These are phyloP conservation scores for Corrigiola litoralis DNA, from an alignment of 179 eudicot genomes.

Conservation along the genomic window DNA sequence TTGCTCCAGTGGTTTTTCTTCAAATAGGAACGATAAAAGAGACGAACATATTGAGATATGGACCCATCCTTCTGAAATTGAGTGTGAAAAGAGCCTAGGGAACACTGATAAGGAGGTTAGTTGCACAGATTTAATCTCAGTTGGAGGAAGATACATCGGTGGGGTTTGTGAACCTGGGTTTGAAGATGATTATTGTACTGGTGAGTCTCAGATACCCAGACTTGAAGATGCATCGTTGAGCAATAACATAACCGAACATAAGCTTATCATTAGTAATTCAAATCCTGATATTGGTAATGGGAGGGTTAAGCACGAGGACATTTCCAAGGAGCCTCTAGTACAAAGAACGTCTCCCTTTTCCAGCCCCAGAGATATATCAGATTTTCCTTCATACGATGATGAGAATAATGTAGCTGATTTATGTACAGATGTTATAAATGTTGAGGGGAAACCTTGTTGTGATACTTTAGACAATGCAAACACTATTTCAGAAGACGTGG, in stretches of 20 bases:
- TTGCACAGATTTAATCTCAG: slow-evolving; percentile 32
- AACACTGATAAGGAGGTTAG: slow-evolving; percentile 32
- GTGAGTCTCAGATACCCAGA: background rate
- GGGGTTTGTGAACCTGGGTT: slow-evolving; percentile 23
- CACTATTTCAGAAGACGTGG: background rate
- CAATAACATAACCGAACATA: slow-evolving; percentile 3
- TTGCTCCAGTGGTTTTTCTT: slow-evolving; percentile 2
- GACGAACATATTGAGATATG: slow-evolving; percentile 18
- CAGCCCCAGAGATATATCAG: background rate
- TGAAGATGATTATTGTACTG: slow-evolving; percentile 16
- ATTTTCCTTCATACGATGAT: slow-evolving; percentile 2
- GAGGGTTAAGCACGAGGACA: background rate
- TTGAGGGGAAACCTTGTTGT: background rate
- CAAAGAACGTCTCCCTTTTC: background rate
- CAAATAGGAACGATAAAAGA: background rate
- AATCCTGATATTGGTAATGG: slow-evolving; percentile 9
- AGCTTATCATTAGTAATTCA: background rate
- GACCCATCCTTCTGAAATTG: slow-evolving; percentile 19
- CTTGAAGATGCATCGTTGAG: background rate
- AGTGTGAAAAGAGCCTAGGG: slow-evolving; percentile 23
- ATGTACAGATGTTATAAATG: slow-evolving; percentile 5
- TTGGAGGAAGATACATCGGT: slow-evolving; percentile 28
- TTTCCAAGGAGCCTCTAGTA: slow-evolving; percentile 6
- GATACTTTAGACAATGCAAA: background rate
- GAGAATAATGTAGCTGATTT: background rate